Conservation (phyloP, 345 rosid species). For the Orychophragmus violaceus region DNA sequence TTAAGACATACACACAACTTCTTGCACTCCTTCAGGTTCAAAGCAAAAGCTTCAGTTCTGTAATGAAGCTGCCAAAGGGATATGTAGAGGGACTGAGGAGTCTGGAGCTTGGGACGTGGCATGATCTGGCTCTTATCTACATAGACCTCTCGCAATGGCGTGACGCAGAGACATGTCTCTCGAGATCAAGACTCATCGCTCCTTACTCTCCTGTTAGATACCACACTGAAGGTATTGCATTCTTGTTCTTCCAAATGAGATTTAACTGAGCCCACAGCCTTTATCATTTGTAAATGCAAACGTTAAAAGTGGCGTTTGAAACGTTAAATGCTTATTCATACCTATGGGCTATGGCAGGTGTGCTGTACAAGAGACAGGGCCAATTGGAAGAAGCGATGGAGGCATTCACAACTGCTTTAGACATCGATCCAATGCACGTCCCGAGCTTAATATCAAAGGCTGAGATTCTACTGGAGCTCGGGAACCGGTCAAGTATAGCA, state of each 20-base stretch:
- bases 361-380: slow-evolving; percentile 49
- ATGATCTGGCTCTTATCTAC: slow-evolving; percentile 65
- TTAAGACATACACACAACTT: slow-evolving; percentile 62
- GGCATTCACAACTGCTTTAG: slow-evolving; percentile 49
- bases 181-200: slow-evolving; percentile 54
- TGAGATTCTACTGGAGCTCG: slow-evolving; percentile 40
- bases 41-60: slow-evolving; percentile 43
- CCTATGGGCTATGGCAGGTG: slow-evolving; percentile 39
- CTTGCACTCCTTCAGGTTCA: slow-evolving; percentile 73
- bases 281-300: not conserved
- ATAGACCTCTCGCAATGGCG: slow-evolving; percentile 55
- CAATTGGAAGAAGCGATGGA: slow-evolving; percentile 48
- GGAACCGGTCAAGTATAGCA: slow-evolving; percentile 31
- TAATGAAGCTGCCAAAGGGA: slow-evolving; percentile 42
- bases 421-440: slow-evolving; percentile 53
- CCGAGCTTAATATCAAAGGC: slow-evolving; percentile 64
- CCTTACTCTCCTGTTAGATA: slow-evolving; percentile 47
- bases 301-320: not conserved
- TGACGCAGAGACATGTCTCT: slow-evolving; percentile 76
- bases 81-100: slow-evolving; percentile 31
- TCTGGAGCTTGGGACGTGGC: slow-evolving; percentile 72
- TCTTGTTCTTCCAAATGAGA: too few species aligned
- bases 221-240: slow-evolving; percentile 43
- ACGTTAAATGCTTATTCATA: not conserved
- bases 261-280: not conserved